phyloP scores from a whole-genome alignment of 1,284 basidiomycete species.

The Pisolithus thermaeus region DNA sequence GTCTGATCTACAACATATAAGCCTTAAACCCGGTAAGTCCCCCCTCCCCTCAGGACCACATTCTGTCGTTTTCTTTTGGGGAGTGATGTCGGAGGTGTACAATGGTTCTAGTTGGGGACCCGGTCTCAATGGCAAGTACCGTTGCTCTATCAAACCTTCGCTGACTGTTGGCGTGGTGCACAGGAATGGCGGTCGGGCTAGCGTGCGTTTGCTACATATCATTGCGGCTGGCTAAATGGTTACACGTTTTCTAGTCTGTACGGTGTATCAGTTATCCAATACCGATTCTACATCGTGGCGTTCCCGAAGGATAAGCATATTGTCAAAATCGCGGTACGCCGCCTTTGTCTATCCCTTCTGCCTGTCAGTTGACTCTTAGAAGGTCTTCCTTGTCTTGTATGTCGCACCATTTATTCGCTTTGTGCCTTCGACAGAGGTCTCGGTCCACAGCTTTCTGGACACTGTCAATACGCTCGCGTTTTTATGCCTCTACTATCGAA shows the following conservation, averaged over 20 bases:
- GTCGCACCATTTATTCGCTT: not conserved
- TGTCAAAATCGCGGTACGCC: conserved; percentile 9
- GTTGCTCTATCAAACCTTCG: not conserved
- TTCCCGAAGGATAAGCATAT: conserved; percentile 14
- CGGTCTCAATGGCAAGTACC: conserved; percentile 10
- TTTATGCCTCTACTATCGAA: not conserved
- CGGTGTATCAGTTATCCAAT: conserved; percentile 12
- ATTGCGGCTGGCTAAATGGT: not conserved
- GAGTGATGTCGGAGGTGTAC: too few species aligned
- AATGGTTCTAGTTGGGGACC: conserved; percentile 4
- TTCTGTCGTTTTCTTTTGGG: too few species aligned
- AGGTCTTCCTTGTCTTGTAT: not conserved
- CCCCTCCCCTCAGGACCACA: too few species aligned
- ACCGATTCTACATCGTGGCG: conserved; percentile 12
- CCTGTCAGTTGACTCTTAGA: not conserved
- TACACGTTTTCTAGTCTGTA: conserved; percentile 10
- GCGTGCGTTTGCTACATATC: not conserved
- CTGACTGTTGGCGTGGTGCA: not conserved
- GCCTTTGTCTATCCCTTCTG: not conserved
- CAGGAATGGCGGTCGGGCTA: not conserved
- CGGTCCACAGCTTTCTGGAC: not conserved
- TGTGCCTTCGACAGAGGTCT: not conserved
- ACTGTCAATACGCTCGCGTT: not conserved
- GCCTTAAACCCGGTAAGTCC: too few species aligned
- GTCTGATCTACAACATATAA: too few species aligned